Conservation (phyloP, 805 yeast genomes). For the Clavispora phyllophila region DNA sequence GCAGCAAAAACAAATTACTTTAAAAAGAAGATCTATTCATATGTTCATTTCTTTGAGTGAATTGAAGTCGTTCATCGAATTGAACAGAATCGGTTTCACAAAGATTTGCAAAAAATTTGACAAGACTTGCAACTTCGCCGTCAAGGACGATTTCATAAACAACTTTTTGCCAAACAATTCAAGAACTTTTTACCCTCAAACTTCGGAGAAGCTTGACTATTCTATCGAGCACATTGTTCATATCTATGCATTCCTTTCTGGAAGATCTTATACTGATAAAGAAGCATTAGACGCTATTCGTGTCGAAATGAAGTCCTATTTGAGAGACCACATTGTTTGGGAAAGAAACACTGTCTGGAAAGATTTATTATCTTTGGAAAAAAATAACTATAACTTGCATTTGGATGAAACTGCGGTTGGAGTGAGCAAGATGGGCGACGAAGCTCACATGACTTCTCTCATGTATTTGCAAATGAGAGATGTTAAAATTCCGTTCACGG, state of each 20-base stretch:
- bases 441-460: conserved; percentile 9
- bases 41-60: conserved; percentile 75
- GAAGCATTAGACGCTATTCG: conserved; percentile 39
- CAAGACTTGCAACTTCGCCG: conserved; percentile 62
- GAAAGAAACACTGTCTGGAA: conserved; percentile 98
- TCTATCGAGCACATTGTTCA: conserved; percentile 50
- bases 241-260: conserved; percentile 46
- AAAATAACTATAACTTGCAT: conserved; percentile 16
- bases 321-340: conserved; percentile 94
- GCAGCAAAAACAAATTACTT: conserved; percentile 47
- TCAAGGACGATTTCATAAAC: conserved; percentile 54
- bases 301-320: conserved; percentile 44
- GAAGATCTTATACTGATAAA: conserved; percentile 34
- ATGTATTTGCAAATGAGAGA: conserved; percentile 22
- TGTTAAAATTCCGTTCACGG: conserved; percentile 26
- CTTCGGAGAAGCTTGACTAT: conserved; percentile 35
- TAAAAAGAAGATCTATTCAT: conserved; percentile 61
- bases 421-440: conserved; percentile 16
- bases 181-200: conserved; percentile 47
- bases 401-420: conserved; percentile 14
- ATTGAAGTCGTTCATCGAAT: conserved; percentile 73
- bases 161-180: conserved; percentile 42
- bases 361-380: conserved; percentile 75
- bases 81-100: conserved; percentile 83
- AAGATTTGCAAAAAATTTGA: conserved; percentile 92